Evolutionary conservation across 192 early-diverging fungal species (phyloP).

Genomic region (Irineochytrium annulatum): DNA sequence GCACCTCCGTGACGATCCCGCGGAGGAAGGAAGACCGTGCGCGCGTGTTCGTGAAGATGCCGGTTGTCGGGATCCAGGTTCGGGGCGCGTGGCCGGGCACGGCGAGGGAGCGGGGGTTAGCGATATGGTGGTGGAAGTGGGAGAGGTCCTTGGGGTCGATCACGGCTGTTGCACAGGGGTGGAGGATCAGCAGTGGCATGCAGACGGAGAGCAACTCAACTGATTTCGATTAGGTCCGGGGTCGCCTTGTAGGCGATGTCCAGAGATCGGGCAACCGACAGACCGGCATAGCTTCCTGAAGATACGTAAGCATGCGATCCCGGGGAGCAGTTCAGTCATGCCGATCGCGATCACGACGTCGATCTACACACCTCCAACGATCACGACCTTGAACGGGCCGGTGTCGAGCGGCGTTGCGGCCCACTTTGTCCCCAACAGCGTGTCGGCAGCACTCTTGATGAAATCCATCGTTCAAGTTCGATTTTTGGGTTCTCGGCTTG

Average conservation of each 20-base stretch:
- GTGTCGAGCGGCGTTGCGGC: not conserved
- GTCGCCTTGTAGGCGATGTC: constrained; percentile 3
- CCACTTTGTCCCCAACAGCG: not conserved
- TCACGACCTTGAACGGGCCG: constrained; percentile 5
- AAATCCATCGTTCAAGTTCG: not conserved
- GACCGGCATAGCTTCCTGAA: constrained; percentile 17
- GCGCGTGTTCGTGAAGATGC: constrained; percentile 26
- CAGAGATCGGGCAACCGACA: not conserved
- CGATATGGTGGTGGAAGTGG: constrained; percentile 11
- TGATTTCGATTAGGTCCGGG: not conserved
- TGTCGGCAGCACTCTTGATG: not conserved
- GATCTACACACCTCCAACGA: not conserved
- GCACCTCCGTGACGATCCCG: constrained; percentile 39
- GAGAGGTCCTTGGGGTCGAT: not conserved
- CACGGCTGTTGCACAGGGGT: too few species aligned
- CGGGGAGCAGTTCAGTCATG: not conserved
- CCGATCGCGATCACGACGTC: not conserved
- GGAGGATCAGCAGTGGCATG: too few species aligned
- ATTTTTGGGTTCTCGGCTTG: not conserved
- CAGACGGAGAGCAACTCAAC: not conserved
- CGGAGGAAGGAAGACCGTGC: too few species aligned
- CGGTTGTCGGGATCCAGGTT: constrained; percentile 31
- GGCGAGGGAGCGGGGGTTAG: constrained; percentile 24
- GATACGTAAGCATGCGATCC: not conserved
- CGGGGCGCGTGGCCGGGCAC: constrained; percentile 23